A percentile compares a stretch with the other conserved stretches of the same genome.
Evolutionary conservation across 2,329 filamentous ascomycete species (phyloP).

Genomic region (Paecilomyces fulvus): DNA sequence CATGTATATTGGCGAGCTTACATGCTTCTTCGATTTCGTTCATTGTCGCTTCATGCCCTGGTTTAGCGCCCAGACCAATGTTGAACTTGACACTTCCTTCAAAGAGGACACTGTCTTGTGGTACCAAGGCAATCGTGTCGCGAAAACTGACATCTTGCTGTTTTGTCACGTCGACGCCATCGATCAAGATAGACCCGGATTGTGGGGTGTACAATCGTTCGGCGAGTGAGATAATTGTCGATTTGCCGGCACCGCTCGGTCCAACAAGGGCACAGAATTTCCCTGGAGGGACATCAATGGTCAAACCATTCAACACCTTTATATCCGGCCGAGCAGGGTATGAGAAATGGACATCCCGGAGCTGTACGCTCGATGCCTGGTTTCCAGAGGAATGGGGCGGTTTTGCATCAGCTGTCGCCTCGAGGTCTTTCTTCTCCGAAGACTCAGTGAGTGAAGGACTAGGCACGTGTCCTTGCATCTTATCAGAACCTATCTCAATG

Average conservation of each 20-base stretch:
- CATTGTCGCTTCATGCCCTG: constrained; percentile 59
- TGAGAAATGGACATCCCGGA: constrained; percentile 54
- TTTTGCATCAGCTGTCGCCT: constrained; percentile 5
- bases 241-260: constrained; percentile 50
- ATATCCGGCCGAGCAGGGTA: constrained; percentile 57
- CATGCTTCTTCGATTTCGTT: constrained; percentile 52
- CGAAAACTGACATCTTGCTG: constrained; percentile 45
- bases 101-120: constrained; percentile 69
- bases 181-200: constrained; percentile 18
- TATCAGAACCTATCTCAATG: constrained; percentile 27
- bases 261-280: constrained; percentile 44
- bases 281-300: constrained; percentile 42
- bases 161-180: background rate
- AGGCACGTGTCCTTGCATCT: constrained; percentile 18
- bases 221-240: constrained; percentile 61
- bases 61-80: constrained; percentile 48
- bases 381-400: constrained; percentile 8
- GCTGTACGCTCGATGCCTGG: constrained; percentile 39
- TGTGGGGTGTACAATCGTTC: constrained; percentile 67
- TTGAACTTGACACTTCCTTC: constrained; percentile 66
- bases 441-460: background rate
- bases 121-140: constrained; percentile 63
- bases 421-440: constrained; percentile 4
- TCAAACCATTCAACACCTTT: constrained; percentile 50
- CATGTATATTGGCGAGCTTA: constrained; percentile 37